A percentile compares a stretch with the other conserved stretches of the same genome.
These are phyloP conservation scores for Actinidia polygama DNA, from an alignment of 179 eudicot species.

Conservation along the genomic window DNA sequence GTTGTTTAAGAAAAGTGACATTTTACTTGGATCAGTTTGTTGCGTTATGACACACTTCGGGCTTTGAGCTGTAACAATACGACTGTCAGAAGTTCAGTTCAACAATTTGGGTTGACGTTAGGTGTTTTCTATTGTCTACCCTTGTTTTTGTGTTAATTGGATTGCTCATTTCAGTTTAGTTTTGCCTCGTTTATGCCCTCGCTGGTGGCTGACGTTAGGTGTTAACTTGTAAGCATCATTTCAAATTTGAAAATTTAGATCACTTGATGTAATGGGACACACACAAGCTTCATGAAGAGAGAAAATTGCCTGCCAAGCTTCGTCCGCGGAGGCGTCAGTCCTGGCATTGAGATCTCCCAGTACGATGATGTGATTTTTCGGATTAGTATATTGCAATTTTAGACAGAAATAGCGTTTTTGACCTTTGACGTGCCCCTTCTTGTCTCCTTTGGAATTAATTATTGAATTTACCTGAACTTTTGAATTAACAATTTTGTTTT, in stretches of 20 bases:
- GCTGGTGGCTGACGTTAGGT: background rate
- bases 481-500: background rate
- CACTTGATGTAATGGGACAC: background rate
- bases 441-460: background rate
- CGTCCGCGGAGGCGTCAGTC: background rate
- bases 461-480: background rate
- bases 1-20: background rate
- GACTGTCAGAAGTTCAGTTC: background rate
- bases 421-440: background rate
- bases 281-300: conserved; percentile 3
- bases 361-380: background rate
- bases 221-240: background rate
- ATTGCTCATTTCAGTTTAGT: background rate
- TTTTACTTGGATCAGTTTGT: conserved; percentile 11
- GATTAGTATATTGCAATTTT: background rate
- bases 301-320: background rate
- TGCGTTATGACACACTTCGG: background rate
- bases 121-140: background rate
- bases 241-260: conserved; percentile 10
- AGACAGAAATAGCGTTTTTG: background rate
- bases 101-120: background rate
- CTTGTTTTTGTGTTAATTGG: background rate
- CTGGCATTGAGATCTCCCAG: background rate
- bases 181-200: background rate
- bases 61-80: conserved; percentile 7